Conservation (phyloP, 2,329 filamentous ascomycete species). For the Trichoderma asperellum region DNA sequence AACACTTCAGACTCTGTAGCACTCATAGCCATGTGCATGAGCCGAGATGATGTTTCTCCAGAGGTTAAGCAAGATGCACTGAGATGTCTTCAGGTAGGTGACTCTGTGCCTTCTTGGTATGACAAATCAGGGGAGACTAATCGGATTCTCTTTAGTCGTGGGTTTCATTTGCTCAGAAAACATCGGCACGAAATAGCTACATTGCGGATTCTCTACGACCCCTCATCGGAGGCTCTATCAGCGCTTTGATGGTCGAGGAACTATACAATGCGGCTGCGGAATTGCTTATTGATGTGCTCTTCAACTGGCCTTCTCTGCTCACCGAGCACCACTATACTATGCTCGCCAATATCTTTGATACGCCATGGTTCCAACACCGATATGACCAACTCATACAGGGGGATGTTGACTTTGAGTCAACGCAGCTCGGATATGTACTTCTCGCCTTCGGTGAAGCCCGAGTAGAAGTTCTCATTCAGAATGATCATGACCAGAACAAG, state of each 20-base stretch:
- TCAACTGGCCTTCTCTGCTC: constrained; percentile 67
- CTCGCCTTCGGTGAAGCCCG: constrained; percentile 71
- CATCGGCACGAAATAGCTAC: constrained; percentile 59
- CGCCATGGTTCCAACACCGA: constrained; percentile 60
- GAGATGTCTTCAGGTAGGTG: constrained; percentile 62
- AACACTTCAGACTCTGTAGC: constrained; percentile 47
- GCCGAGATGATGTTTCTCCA: constrained; percentile 35
- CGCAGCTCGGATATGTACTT: constrained; percentile 69
- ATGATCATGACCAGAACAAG: constrained; percentile 53
- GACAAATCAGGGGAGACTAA: constrained; percentile 35
- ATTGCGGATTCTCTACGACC: constrained; percentile 63
- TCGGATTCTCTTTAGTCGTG: constrained; percentile 58
- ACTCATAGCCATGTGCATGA: constrained; percentile 48
- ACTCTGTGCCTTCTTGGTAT: constrained; percentile 28
- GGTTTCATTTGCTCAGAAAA: constrained; percentile 72
- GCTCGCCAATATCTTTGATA: constrained; percentile 63
- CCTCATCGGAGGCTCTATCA: constrained; percentile 62
- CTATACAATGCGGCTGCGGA: constrained; percentile 65
- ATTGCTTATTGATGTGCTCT: constrained; percentile 66
- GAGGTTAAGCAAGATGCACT: constrained; percentile 59
- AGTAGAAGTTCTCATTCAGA: constrained; percentile 61
- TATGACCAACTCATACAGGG: constrained; percentile 61
- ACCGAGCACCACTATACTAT: constrained; percentile 59
- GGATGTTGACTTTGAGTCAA: constrained; percentile 65
- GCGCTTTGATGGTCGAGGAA: constrained; percentile 61